These are phyloP conservation scores for Microbotryum lychnidis-dioicae DNA, from an alignment of 1,284 basidiomycete species.

Conservation along the genomic window DNA sequence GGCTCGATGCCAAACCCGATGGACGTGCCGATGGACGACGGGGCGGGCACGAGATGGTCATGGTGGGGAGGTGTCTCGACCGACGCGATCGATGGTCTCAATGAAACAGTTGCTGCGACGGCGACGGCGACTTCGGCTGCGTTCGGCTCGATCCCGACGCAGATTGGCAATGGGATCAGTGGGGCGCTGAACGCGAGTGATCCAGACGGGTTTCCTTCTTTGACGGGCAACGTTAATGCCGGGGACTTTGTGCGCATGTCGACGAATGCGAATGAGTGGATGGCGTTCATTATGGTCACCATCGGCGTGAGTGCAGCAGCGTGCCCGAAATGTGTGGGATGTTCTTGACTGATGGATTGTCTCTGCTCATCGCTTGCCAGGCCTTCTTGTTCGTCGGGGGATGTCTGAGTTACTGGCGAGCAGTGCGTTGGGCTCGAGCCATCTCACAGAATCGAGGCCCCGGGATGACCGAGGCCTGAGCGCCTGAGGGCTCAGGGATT, in stretches of 20 bases:
- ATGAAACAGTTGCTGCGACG: background rate
- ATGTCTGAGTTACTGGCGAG: conserved; percentile 27
- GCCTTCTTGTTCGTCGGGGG: conserved; percentile 27
- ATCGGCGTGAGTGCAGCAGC: conserved; percentile 9
- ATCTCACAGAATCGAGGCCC: too few species aligned
- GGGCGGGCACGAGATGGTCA: conserved; percentile 10
- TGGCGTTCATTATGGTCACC: conserved; percentile 25
- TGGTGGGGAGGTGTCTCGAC: conserved; percentile 26
- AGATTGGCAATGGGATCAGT: conserved; percentile 6
- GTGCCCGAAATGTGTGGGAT: too few species aligned
- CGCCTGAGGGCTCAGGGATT: too few species aligned
- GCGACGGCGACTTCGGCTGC: conserved; percentile 9
- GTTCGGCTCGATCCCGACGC: conserved; percentile 22
- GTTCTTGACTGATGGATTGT: background rate
- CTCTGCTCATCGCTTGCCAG: background rate
- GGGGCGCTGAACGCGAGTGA: conserved; percentile 19
- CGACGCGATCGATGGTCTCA: background rate
- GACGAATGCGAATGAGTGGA: conserved; percentile 25
- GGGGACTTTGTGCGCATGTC: conserved; percentile 16
- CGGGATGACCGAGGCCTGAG: too few species aligned
- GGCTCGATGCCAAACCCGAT: too few species aligned
- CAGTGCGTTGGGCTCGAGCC: conserved; percentile 13
- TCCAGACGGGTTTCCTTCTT: conserved; percentile 11
- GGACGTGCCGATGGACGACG: too few species aligned
- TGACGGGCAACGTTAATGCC: conserved; percentile 16